These are phyloP conservation scores for Polytrichum commune DNA, from an alignment of 225 moss, liverwort and hornwort species.

Conservation along the genomic window DNA sequence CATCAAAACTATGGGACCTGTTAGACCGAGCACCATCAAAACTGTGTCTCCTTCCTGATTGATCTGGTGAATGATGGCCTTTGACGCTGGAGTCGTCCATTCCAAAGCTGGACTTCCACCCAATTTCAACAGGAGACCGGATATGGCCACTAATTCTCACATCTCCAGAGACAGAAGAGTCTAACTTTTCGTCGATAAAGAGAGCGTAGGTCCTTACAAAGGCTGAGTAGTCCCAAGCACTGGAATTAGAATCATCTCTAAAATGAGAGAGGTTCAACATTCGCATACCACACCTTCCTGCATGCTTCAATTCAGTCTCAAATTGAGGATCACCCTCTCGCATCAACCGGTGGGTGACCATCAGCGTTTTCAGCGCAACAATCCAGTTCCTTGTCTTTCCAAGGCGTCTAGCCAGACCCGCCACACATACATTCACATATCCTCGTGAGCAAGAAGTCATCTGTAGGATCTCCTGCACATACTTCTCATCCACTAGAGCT, in stretches of 20 bases:
- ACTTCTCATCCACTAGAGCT: constrained; percentile 38
- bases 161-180: constrained; percentile 28
- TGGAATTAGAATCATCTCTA: constrained; percentile 55
- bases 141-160: background rate
- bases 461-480: constrained; percentile 53
- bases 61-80: background rate
- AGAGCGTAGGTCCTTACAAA: constrained; percentile 61
- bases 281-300: constrained; percentile 43
- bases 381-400: constrained; percentile 64
- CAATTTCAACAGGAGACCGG: constrained; percentile 1
- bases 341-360: constrained; percentile 55
- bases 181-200: constrained; percentile 59
- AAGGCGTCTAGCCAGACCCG: constrained; percentile 52
- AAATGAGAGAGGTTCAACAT: constrained; percentile 53
- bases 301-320: constrained; percentile 45
- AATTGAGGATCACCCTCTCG: constrained; percentile 56
- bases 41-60: constrained; percentile 5
- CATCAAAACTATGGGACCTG: constrained; percentile 20
- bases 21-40: constrained; percentile 28
- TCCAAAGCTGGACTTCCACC: constrained; percentile 9
- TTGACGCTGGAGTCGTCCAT: constrained; percentile 1
- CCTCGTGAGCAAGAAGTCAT: constrained; percentile 49
- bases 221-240: constrained; percentile 65
- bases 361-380: constrained; percentile 53
- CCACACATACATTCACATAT: constrained; percentile 56